Conservation (phyloP, 805 yeast species). For the Nematodospora valgi region DNA sequence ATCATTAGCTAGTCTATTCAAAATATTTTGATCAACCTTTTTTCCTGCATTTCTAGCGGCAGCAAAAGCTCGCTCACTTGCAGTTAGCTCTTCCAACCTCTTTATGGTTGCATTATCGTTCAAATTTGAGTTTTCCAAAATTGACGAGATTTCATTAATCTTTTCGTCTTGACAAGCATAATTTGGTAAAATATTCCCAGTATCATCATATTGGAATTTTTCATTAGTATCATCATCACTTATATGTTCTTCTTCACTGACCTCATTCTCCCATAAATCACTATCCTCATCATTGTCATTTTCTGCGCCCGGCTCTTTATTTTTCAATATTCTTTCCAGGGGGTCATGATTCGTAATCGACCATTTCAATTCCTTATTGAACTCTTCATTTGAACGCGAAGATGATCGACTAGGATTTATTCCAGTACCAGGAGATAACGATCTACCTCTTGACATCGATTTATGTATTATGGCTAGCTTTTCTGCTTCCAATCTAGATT, state of each 20-base stretch:
- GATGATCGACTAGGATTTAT: constrained; percentile 24
- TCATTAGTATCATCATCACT: constrained; percentile 57
- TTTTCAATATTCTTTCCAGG: constrained; percentile 51
- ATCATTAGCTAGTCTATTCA: constrained; percentile 29
- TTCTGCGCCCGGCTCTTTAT: constrained; percentile 6
- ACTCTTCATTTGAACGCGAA: constrained; percentile 34
- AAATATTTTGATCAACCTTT: constrained; percentile 29
- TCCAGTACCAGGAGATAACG: constrained; percentile 28
- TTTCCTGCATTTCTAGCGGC: constrained; percentile 48
- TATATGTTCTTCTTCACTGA: constrained; percentile 58
- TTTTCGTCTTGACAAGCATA: constrained; percentile 46
- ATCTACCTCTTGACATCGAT: constrained; percentile 37
- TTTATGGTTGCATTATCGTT: constrained; percentile 47
- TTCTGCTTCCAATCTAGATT: constrained; percentile 39
- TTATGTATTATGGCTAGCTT: constrained; percentile 38
- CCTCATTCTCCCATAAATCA: constrained; percentile 28
- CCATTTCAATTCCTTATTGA: constrained; percentile 50
- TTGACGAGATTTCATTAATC: constrained; percentile 34
- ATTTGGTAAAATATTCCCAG: constrained; percentile 56
- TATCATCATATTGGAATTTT: constrained; percentile 58
- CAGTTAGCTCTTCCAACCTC: constrained; percentile 52
- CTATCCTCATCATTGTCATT: constrained; percentile 12
- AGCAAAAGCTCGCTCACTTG: constrained; percentile 56
- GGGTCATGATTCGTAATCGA: constrained; percentile 74
- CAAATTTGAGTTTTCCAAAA: constrained; percentile 37